Percentiles rank a stretch among this genome's conserved stretches.
phyloP scores from a whole-genome alignment of 2,329 filamentous ascomycete species.

The Colletotrichum spinosum region DNA sequence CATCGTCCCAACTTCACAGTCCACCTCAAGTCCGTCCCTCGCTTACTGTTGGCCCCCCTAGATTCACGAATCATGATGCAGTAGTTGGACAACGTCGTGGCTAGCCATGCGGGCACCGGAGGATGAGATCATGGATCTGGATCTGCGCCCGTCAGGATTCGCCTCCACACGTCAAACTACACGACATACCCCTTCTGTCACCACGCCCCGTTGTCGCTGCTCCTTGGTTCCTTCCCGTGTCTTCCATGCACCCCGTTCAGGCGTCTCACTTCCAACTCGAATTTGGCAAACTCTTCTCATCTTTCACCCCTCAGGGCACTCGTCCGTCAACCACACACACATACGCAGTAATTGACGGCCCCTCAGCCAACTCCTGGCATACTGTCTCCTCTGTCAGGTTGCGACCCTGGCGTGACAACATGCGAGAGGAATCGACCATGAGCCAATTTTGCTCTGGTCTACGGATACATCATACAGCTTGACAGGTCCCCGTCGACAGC shows the following conservation, averaged over 20 bases:
- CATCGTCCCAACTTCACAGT: constrained; percentile 15
- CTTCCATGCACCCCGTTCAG: no score
- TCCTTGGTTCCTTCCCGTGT: background rate
- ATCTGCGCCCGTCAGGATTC: constrained; percentile 11
- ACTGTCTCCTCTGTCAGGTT: constrained; percentile 18
- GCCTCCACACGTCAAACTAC: background rate
- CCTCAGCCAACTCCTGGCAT: background rate
- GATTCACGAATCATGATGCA: constrained; percentile 27
- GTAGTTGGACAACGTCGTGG: constrained; percentile 30
- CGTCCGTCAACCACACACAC: background rate
- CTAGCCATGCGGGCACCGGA: constrained; percentile 16
- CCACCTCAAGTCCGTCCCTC: background rate
- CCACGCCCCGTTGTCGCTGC: no score
- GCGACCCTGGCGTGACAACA: constrained; percentile 29
- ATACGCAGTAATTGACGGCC: background rate
- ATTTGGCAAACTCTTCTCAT: no score
- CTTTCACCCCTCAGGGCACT: no score
- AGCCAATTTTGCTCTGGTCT: constrained; percentile 17
- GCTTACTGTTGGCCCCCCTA: constrained; percentile 3
- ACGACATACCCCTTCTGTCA: background rate
- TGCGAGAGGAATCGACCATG: constrained; percentile 2
- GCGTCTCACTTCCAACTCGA: no score
- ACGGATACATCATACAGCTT: constrained; percentile 14
- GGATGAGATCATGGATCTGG: constrained; percentile 28
- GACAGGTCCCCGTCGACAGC: constrained; percentile 24